phyloP scores from a whole-genome alignment of 345 rosid species.

The Alliaria petiolata region DNA sequence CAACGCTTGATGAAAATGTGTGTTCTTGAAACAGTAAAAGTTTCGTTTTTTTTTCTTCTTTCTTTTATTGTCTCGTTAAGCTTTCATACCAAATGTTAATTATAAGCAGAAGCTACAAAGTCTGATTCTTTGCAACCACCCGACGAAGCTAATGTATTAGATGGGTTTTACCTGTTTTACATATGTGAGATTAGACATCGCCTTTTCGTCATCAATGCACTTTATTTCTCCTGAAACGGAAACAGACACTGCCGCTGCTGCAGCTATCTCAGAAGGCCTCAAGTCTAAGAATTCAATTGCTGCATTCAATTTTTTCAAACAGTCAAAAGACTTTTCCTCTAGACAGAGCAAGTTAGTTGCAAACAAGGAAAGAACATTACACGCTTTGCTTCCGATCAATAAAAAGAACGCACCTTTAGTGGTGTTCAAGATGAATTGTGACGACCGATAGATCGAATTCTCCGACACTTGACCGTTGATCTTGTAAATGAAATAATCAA shows the following conservation, averaged over 20 bases:
- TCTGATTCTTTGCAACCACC: background rate
- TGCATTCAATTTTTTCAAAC: constrained; percentile 47
- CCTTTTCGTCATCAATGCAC: constrained; percentile 36
- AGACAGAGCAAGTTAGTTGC: constrained; percentile 5
- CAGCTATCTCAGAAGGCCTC: constrained; percentile 76
- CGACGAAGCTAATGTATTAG: background rate
- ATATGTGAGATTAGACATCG: constrained; percentile 35
- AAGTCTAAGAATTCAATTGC: constrained; percentile 75
- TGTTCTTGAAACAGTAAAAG: background rate
- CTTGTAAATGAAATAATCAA: constrained; percentile 47
- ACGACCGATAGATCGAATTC: constrained; percentile 39
- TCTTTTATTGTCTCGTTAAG: background rate
- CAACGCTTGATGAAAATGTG: background rate
- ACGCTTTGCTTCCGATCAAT: background rate
- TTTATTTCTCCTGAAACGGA: constrained; percentile 40
- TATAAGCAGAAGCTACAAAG: background rate
- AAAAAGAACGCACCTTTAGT: constrained; percentile 44
- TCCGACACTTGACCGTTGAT: constrained; percentile 34
- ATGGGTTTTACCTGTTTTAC: constrained; percentile 53
- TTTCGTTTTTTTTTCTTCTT: background rate
- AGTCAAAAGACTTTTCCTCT: constrained; percentile 3
- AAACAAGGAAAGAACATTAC: background rate
- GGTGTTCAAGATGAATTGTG: constrained; percentile 49
- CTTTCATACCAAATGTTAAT: background rate
- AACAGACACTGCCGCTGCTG: constrained; percentile 63